Evolutionary conservation across 2,329 filamentous ascomycete species (phyloP), one percentile per base, ranked within the genome.

Genomic region (Fusarium dlaminii): DNA sequence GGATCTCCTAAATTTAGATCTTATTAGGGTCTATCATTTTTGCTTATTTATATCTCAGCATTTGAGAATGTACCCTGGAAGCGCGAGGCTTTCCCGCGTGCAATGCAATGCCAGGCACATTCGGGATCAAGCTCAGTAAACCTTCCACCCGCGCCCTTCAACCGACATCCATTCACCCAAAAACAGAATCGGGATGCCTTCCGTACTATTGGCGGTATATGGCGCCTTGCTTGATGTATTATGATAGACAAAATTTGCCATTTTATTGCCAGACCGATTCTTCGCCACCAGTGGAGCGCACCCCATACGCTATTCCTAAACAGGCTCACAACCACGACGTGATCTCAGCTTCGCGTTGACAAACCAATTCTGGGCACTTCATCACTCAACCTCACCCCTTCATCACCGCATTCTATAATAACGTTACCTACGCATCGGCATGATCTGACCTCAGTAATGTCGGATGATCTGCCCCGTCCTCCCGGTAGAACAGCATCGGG

Each of bases 401-500:
- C 51, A 55, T 40, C 51, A 55, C 34, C 6, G 8, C 34, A 40
- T 55, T 40, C 34, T 8, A 55, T 55, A 40, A 55, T 30, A 55
- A n/a, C 42, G 36, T 46, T 37, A 49, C 27, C 20, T 12, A 20
- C 27, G 32, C 54, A 42, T 18, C n/a, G 30, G 49, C 13, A 24
- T 40, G 27, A 24, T 32, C 22, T 54, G 8, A 24, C 17, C 30
- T 27, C 29, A 59, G 48, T 17, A 9, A 77, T 77, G 75, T 40
- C 69, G 9, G 65, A 52, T 34, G 62, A 66, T n/a, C n/a, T 48
- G 20, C 57, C 49, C 18, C 68, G 45, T 52, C 70, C 59, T 11
- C 52, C 56, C 22, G 51, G 24, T 2, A 58, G 17, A 22, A 70
- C 67, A 29, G 67, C 59, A 22, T 67, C 72, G 12, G 71, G 64